Evolutionary conservation across 495 filamentous ascomycete genomes (phyloP), one percentile per base, ranked within the genome.

Genomic region (Halenospora varia): DNA sequence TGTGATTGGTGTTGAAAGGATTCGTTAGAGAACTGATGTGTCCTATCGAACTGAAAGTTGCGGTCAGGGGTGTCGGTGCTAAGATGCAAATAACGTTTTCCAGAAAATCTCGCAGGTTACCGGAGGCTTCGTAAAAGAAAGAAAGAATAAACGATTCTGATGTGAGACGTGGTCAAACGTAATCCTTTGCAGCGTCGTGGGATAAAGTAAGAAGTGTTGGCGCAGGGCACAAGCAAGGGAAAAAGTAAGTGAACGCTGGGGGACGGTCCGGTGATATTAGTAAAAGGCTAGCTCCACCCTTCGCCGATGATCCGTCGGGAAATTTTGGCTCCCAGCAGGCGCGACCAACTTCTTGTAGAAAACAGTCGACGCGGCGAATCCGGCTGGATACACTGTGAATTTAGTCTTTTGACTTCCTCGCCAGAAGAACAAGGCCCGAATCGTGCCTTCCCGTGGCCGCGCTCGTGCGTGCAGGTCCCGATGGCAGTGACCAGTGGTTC

Each of bases 261-360:
- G 61, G 42, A 57, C 54, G 51, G 50, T 50, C 55, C 56, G 56
- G 46, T 26, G 26, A 48, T 49, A 24, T 56, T 62, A 57, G 49
- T 52, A 6, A 42, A 26, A 40, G 15, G 19, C 44, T 57, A 41
- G 48, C 26, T 35, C 13, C 13, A 10, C 10, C 50, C 23, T 44
- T 22, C 51, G 29, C 41, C 25, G 29, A 41, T 47, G 57, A 24
- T 45, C 52, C 26, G 52, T 52, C 50, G 49, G 20, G 22, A 39
- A 18, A 29, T 20, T 44, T 55, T 20, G 18, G 42, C 42, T 15
- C 4, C 6, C 8, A 45, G 42, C 42, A 20, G 13, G 13, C 42
- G 42, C 13, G 41, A 47, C 29, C 25, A 25, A 40, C 17, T 44
- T 18, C 10, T 40, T 18, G 3, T 9, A 20, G 18, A 25, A n/a